Conservation (phyloP, 1,284 basidiomycete genomes). For the Xerocomus alliaceus region DNA sequence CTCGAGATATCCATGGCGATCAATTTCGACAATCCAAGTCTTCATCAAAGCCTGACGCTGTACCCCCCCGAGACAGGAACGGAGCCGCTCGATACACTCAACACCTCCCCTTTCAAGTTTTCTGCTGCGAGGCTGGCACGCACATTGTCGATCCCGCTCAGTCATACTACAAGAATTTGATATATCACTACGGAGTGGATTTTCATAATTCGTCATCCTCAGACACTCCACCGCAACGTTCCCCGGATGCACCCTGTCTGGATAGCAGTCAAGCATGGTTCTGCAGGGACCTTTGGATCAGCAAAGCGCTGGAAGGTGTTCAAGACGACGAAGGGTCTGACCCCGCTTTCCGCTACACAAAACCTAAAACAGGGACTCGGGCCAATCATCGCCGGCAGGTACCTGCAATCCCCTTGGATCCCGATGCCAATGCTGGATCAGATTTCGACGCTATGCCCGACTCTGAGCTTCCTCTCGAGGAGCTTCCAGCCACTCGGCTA, state of each 20-base stretch:
- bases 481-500: constrained; percentile 51
- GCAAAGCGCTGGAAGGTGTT: constrained; percentile 78
- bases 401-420: constrained; percentile 50
- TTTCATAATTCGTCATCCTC: constrained; percentile 79
- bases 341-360: constrained; percentile 41
- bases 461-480: constrained; percentile 55
- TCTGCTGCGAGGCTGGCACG: constrained; percentile 95
- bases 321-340: constrained; percentile 54
- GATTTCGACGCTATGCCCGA: constrained; percentile 89
- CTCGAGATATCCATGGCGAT: constrained; percentile 93
- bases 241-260: constrained; percentile 84
- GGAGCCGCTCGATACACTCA: constrained; percentile 85
- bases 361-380: constrained; percentile 41
- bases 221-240: constrained; percentile 62
- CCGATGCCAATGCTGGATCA: constrained; percentile 82
- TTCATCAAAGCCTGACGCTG: constrained; percentile 86
- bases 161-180: constrained; percentile 88
- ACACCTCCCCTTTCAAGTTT: constrained; percentile 94
- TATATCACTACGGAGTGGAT: constrained; percentile 79
- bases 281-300: constrained; percentile 91
- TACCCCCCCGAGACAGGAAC: constrained; percentile 83
- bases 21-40: constrained; percentile 95
- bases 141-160: constrained; percentile 93
- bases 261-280: constrained; percentile 96
- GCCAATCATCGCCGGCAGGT: constrained; percentile 42